These are phyloP conservation scores for Aureobasidium melanogenum DNA, from an alignment of 2,329 filamentous ascomycete genomes.

Conservation along the genomic window DNA sequence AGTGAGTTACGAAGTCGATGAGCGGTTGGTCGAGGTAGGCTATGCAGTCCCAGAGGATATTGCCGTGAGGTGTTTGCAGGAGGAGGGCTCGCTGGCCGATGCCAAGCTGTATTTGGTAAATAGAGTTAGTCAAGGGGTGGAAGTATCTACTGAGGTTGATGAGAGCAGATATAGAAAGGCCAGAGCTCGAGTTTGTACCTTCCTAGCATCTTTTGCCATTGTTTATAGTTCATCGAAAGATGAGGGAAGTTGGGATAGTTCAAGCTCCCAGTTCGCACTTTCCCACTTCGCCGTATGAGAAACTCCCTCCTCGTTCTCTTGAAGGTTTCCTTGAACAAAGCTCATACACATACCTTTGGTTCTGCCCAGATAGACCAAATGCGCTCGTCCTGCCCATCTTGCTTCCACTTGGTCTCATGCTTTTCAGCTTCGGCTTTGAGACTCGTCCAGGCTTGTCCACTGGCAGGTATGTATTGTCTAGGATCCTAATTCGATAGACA, in stretches of 20 bases:
- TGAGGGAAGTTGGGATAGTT: neutral
- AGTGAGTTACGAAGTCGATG: constrained; percentile 31
- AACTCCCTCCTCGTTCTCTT: neutral
- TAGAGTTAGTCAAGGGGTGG: neutral
- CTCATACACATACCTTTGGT: constrained; percentile 25
- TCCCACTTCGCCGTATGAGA: neutral
- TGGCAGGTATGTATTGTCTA: constrained; percentile 58
- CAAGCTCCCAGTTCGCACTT: neutral
- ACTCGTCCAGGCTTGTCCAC: constrained; percentile 58
- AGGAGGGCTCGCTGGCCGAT: constrained; percentile 71
- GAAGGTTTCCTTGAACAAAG: neutral
- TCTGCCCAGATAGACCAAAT: constrained; percentile 38
- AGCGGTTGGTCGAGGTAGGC: constrained; percentile 60
- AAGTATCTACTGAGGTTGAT: neutral
- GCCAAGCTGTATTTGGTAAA: constrained; percentile 40
- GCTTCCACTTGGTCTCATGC: constrained; percentile 48
- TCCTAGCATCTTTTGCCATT: neutral
- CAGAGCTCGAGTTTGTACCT: neutral
- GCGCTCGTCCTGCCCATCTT: constrained; percentile 36
- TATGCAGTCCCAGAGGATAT: constrained; percentile 73
- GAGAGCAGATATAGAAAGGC: neutral
- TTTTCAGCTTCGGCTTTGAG: constrained; percentile 33
- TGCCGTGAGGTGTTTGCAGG: constrained; percentile 55
- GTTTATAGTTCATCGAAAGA: neutral
- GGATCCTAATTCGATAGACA: constrained; percentile 39